phyloP scores from a whole-genome alignment of 768 basidiomycete genomes.

The Trametes cinnabarina region DNA sequence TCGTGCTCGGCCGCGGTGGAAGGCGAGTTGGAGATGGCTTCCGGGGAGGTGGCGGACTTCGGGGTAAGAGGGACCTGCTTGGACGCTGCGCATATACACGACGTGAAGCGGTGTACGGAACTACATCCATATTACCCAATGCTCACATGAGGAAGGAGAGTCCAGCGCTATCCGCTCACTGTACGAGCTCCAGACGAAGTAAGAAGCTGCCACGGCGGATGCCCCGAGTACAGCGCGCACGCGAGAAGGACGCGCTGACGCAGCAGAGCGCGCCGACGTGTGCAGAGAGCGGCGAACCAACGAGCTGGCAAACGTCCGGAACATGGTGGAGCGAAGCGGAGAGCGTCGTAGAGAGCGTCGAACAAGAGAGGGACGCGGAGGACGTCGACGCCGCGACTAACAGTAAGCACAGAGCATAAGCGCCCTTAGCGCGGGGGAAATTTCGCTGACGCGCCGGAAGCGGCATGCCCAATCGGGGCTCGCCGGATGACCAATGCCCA shows the following conservation, averaged over 20 bases:
- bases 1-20: constrained; percentile 2
- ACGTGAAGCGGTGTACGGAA: background rate
- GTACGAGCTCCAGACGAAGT: constrained; percentile 33
- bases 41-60: constrained; percentile 11
- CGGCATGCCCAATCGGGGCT: constrained; percentile 1
- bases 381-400: background rate
- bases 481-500: constrained; percentile 3
- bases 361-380: background rate
- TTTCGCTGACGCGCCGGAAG: constrained; percentile 14
- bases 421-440: constrained; percentile 6
- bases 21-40: constrained; percentile 6
- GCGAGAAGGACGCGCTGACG: constrained; percentile 17
- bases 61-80: constrained; percentile 16
- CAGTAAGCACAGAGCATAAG: constrained; percentile 8
- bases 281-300: constrained; percentile 54
- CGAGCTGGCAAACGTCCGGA: constrained; percentile 52
- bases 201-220: constrained; percentile 31
- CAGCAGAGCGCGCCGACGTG: constrained; percentile 34
- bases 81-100: constrained; percentile 4
- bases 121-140: background rate
- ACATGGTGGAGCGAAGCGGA: constrained; percentile 39
- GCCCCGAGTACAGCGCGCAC: constrained; percentile 28
- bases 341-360: background rate
- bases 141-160: constrained; percentile 15
- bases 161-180: constrained; percentile 22